Evolutionary conservation across 179 eudicot species (phyloP).

Genomic region (Beta corolliflora): DNA sequence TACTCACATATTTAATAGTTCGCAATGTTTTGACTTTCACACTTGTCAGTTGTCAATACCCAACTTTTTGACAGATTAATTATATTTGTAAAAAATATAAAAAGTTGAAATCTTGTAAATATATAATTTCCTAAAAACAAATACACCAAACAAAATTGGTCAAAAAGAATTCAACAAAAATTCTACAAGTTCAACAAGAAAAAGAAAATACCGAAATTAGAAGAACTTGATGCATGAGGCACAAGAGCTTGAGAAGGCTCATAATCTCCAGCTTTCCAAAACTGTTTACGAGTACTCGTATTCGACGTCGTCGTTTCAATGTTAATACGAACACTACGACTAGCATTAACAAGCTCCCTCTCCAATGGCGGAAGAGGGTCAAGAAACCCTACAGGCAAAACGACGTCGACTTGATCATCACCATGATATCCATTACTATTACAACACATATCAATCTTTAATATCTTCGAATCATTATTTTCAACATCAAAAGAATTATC

Average conservation of each 20-base stretch:
- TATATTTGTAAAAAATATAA: too few relatives aligned
- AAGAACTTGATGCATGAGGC: conserved; percentile 8
- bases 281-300: conserved; percentile 43
- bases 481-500: not conserved
- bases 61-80: too few relatives aligned
- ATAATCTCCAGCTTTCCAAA: conserved; percentile 77
- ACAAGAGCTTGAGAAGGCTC: conserved; percentile 24
- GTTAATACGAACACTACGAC: not conserved
- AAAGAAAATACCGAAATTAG: not conserved
- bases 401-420: not conserved
- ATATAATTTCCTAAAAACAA: too few relatives aligned
- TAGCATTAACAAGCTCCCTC: not conserved
- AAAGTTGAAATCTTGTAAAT: too few relatives aligned
- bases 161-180: not conserved
- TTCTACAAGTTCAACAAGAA: not conserved
- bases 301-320: not conserved
- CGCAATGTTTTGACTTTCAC: too few relatives aligned
- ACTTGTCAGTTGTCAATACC: too few relatives aligned
- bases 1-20: too few relatives aligned
- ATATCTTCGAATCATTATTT: not conserved
- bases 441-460: conserved; percentile 1
- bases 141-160: not conserved
- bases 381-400: conserved; percentile 25
- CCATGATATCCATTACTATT: not conserved
- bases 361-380: conserved; percentile 17